phyloP scores from a whole-genome alignment of 108 stramenopile species.

The Skeletonema grethae region DNA sequence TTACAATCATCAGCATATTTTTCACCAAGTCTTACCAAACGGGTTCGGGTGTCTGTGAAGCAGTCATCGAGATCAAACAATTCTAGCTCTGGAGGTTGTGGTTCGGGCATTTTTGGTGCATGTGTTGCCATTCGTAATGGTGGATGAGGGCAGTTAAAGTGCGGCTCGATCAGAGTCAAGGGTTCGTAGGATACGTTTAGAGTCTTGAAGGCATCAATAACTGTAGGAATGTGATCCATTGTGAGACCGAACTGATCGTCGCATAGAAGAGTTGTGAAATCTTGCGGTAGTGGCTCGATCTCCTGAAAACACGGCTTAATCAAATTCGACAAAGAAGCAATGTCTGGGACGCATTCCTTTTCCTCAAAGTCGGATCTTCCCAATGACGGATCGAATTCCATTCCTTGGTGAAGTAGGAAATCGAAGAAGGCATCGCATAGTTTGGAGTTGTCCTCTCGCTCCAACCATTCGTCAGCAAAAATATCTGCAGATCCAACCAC shows the following conservation, averaged over 20 bases:
- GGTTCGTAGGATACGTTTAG: conserved; percentile 81
- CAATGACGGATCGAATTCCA: conserved; percentile 39
- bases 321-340: conserved; percentile 63
- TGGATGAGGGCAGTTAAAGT: conserved; percentile 84
- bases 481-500: conserved; percentile 74
- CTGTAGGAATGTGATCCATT: conserved; percentile 70
- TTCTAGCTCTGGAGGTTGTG: conserved; percentile 78
- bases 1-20: conserved; percentile 29
- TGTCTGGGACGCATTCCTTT: conserved; percentile 66
- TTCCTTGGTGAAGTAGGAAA: conserved; percentile 41
- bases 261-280: conserved; percentile 74
- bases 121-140: conserved; percentile 74
- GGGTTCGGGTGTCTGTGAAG: conserved; percentile 63
- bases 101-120: conserved; percentile 61
- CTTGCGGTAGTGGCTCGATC: conserved; percentile 69
- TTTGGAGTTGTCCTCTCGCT: conserved; percentile 76
- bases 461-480: conserved; percentile 77
- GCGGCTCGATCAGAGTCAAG: conserved; percentile 67
- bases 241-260: conserved; percentile 70
- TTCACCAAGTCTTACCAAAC: conserved; percentile 75
- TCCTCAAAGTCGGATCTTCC: conserved; percentile 55
- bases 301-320: conserved; percentile 80
- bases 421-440: conserved; percentile 62
- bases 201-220: conserved; percentile 63
- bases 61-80: conserved; percentile 90